Base-by-base conservation (phyloP, 2,329 filamentous ascomycete genomes). In the Colletotrichum noveboracense region DNA sequence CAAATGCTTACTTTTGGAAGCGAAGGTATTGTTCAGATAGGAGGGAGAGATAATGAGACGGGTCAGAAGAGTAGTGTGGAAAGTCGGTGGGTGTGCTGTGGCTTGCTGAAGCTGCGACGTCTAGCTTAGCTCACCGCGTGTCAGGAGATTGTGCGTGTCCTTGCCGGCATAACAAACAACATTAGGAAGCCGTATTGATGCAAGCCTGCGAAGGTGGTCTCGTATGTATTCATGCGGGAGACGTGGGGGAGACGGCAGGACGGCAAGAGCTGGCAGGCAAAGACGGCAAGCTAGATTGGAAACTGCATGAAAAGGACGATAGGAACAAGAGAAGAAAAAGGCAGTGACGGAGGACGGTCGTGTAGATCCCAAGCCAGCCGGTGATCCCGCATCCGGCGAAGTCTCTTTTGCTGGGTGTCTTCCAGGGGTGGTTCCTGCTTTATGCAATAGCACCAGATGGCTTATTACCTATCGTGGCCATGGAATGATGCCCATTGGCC, bases 81-180 rank as follows among this genome's bases (percentile, higher is more conserved):
- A 32, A 43, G 26, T 64, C 34, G 62, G 56, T 43, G 61, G 67
- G 52, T 34, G 30, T 21, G 13, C 32, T 43, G 73, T 75, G 73
- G 73, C 73, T 68, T 75, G 70, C 70, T 75, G 73, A 58, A 73
- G 55, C 69, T 64, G 61, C 36, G 70, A 48, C 55, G 64, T 56
- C 13, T 36, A 13, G 32, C n/a, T 58, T 43, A 28, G 55, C 72
- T 66, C 24, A 14, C 28, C 60, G 62, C 61, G 61, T 52, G 56
- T 32, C 43, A 61, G 61, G 71, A 64, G 52, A 32, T 21, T 32
- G 48, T 30, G 43, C 43, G 61, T 21, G 10, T 55, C 28, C n/a
- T 10, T 18, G 24, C 30, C 55, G 21, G 30, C 61, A 67, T 34
- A 34, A 34, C 38, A 66, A 52, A 58, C 24, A 66, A 58, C 24